These are phyloP conservation scores for Rugonectria rugulosa DNA, from an alignment of 2,329 filamentous ascomycete genomes.

Conservation along the genomic window DNA sequence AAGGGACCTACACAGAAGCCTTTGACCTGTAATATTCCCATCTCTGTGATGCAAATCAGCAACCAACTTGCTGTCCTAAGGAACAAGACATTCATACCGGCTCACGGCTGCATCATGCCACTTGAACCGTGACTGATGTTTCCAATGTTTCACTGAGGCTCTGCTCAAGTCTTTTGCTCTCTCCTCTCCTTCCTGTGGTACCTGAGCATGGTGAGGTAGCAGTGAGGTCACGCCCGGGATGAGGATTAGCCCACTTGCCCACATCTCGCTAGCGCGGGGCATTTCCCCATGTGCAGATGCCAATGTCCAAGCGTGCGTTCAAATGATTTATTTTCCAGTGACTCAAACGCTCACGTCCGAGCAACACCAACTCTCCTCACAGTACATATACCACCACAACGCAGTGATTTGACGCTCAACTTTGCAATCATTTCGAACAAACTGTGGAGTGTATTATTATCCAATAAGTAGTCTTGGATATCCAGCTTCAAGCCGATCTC, in stretches of 20 bases:
- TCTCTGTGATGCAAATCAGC: too few relatives aligned
- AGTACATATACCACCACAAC: conserved; percentile 15
- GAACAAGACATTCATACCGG: not conserved
- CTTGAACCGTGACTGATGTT: not conserved
- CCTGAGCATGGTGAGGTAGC: too few relatives aligned
- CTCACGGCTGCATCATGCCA: not conserved
- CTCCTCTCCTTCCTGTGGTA: too few relatives aligned
- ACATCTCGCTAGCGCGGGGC: conserved; percentile 45
- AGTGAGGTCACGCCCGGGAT: conserved; percentile 8
- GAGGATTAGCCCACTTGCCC: too few relatives aligned
- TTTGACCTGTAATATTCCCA: too few relatives aligned
- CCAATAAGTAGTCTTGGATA: not conserved
- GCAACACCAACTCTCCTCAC: conserved; percentile 18
- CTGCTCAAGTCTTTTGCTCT: not conserved
- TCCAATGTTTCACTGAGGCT: conserved; percentile 19
- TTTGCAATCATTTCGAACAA: too few relatives aligned
- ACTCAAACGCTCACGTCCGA: conserved; percentile 42
- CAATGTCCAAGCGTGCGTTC: conserved; percentile 18
- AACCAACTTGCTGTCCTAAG: too few relatives aligned
- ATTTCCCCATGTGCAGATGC: conserved; percentile 37
- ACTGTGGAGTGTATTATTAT: too few relatives aligned
- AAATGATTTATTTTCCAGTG: conserved; percentile 42
- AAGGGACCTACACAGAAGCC: too few relatives aligned
- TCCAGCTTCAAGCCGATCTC: not conserved
- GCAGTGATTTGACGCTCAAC: not conserved